These are phyloP conservation scores for Termitomyces sp. DNA, from an alignment of 768 basidiomycete species.

Conservation along the genomic window DNA sequence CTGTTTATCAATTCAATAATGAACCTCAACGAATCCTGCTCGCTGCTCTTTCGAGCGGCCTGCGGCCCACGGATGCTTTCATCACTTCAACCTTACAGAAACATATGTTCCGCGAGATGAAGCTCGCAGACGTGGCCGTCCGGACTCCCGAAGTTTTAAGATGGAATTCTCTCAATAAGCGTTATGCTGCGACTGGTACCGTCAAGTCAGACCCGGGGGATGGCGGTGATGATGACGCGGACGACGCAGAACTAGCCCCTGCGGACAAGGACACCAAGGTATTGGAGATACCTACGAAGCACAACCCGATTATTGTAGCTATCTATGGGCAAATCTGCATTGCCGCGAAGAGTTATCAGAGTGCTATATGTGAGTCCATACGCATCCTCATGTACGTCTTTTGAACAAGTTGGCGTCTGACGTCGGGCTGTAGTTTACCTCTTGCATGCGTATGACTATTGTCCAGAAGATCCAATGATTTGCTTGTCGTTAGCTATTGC, in stretches of 20 bases:
- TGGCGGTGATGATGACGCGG: slow-evolving; percentile 30
- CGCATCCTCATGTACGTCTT: background rate
- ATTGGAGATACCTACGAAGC: slow-evolving; percentile 54
- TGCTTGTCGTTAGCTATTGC: slow-evolving; percentile 80
- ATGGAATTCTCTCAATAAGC: slow-evolving; percentile 57
- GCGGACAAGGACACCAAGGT: slow-evolving; percentile 11
- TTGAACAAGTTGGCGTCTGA: background rate
- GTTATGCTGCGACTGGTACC: slow-evolving; percentile 43
- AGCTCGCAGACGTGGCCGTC: slow-evolving; percentile 59
- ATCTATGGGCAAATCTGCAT: slow-evolving; percentile 83
- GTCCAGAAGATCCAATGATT: slow-evolving; percentile 78
- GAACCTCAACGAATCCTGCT: slow-evolving; percentile 78
- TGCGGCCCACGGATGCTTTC: slow-evolving; percentile 69
- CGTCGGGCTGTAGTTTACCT: slow-evolving; percentile 44
- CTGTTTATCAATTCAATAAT: slow-evolving; percentile 78
- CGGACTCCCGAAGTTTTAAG: slow-evolving; percentile 54
- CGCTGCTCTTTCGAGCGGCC: slow-evolving; percentile 67
- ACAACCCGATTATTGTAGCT: slow-evolving; percentile 64
- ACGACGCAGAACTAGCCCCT: slow-evolving; percentile 17
- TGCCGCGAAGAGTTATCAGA: slow-evolving; percentile 84
- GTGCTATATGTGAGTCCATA: slow-evolving; percentile 72
- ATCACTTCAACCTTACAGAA: slow-evolving; percentile 79
- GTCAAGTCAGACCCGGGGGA: slow-evolving; percentile 33
- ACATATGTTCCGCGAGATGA: slow-evolving; percentile 76
- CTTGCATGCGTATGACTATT: slow-evolving; percentile 83